phyloP scores from a whole-genome alignment of 306 rosid species.

The Sindora glabra region DNA sequence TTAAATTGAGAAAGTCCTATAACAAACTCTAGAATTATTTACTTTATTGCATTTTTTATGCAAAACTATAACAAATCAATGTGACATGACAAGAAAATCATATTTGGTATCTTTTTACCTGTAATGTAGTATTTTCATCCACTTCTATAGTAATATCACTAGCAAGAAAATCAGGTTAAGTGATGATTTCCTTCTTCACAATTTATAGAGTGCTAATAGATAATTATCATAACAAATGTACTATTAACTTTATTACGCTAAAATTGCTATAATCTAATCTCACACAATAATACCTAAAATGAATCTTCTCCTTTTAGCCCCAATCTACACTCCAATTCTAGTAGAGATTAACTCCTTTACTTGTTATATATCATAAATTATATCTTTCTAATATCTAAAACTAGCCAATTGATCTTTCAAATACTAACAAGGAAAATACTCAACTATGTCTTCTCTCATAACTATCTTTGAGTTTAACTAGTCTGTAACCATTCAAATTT shows the following conservation, averaged over 20 bases:
- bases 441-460: conserved; percentile 97
- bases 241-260: conserved; percentile 1
- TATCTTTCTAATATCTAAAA: conserved; percentile 19
- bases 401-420: not conserved
- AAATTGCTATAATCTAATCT: not conserved
- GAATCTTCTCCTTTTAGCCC: conserved; percentile 98
- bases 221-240: not conserved
- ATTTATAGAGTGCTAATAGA: conserved; percentile 1
- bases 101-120: no score
- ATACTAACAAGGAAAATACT: conserved; percentile 12
- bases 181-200: no score
- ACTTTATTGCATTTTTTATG: no score
- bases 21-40: no score
- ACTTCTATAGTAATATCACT: no score
- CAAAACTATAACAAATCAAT: no score
- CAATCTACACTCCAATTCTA: conserved; percentile 98
- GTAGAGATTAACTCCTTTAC: conserved; percentile 98
- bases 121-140: no score
- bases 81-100: no score
- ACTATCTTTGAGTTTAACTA: conserved; percentile 81
- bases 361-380: conserved; percentile 39
- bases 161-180: no score
- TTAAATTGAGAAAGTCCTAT: no score
- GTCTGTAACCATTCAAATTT: conserved; percentile 77
- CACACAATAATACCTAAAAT: not conserved